These are phyloP conservation scores for Microstegium vimineum DNA, from an alignment of 176 grass and related monocot genomes.

Conservation along the genomic window DNA sequence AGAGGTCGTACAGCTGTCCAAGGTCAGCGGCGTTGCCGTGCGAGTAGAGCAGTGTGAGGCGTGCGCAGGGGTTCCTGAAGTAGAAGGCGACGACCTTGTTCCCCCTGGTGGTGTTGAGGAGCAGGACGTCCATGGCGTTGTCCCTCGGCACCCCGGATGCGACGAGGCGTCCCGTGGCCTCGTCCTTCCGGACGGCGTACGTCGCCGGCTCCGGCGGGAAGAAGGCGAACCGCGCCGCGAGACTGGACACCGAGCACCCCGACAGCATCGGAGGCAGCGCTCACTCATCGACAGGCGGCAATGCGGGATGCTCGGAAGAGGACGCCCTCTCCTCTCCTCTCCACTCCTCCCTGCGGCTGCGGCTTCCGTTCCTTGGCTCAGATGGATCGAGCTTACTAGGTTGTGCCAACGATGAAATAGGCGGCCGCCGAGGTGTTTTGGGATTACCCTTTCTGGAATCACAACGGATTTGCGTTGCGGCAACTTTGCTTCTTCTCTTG, in stretches of 20 bases:
- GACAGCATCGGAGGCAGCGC: slow-evolving; percentile 60
- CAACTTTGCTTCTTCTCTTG: slow-evolving; percentile 20
- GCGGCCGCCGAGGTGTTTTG: not conserved
- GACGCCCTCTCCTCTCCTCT: slow-evolving; percentile 35
- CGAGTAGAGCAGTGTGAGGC: slow-evolving; percentile 93
- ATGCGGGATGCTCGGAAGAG: slow-evolving; percentile 50
- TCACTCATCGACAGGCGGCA: slow-evolving; percentile 71
- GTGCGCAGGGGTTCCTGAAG: slow-evolving; percentile 73
- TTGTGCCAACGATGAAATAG: slow-evolving; percentile 1
- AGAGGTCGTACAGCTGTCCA: slow-evolving; percentile 96
- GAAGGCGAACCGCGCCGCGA: slow-evolving; percentile 98
- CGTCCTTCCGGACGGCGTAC: slow-evolving; percentile 82
- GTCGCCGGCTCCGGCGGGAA: slow-evolving; percentile 95
- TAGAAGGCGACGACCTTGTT: slow-evolving; percentile 95
- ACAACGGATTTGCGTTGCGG: slow-evolving; percentile 1
- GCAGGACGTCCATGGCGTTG: slow-evolving; percentile 72
- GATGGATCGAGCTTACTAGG: not conserved
- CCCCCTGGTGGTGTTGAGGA: slow-evolving; percentile 65
- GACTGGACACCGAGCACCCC: slow-evolving; percentile 97
- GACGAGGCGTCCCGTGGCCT: slow-evolving; percentile 61
- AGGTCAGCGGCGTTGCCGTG: slow-evolving; percentile 99
- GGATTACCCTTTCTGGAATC: slow-evolving; percentile 15
- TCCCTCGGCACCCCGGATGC: slow-evolving; percentile 85
- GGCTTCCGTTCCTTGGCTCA: no score
- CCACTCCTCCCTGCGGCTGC: not conserved